A percentile compares a stretch with the other conserved stretches of the same genome.
These are phyloP conservation scores for Colletotrichum sp. DNA, from an alignment of 2,329 filamentous ascomycete species.

Conservation along the genomic window DNA sequence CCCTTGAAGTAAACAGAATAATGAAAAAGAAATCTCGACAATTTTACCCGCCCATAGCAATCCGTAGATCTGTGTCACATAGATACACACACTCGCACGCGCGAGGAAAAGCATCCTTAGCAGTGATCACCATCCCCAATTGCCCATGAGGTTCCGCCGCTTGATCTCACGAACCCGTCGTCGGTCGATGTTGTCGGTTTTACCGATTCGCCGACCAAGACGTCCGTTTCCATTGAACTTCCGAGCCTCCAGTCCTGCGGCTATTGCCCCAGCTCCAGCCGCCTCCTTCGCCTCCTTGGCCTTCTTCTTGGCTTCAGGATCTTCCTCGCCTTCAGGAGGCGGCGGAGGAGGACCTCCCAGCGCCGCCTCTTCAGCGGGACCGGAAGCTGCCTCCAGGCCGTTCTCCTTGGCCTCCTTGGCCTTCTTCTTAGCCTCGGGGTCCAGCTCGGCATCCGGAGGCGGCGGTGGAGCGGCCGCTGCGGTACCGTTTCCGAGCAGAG, in stretches of 20 bases:
- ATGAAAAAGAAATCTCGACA: neutral
- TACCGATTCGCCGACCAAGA: neutral
- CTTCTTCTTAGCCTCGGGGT: neutral
- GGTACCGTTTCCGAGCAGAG: neutral
- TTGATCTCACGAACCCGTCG: neutral
- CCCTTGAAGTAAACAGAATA: neutral
- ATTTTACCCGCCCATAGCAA: neutral
- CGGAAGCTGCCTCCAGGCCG: neutral
- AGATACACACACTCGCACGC: neutral
- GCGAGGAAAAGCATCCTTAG: neutral
- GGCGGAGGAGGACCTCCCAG: neutral
- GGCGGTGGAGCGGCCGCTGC: neutral
- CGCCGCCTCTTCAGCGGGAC: neutral
- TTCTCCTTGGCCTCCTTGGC: slow-evolving; percentile 1
- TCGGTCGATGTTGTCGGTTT: neutral
- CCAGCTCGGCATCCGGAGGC: neutral
- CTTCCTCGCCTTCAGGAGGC: neutral
- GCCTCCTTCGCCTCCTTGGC: slow-evolving; percentile 4
- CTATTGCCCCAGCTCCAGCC: neutral
- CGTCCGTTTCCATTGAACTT: neutral
- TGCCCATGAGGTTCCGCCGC: neutral
- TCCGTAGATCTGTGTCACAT: neutral
- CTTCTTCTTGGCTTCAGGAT: neutral
- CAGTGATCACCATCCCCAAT: slow-evolving; percentile 1
- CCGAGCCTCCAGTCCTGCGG: neutral